Evolutionary conservation across 805 yeast genomes (phyloP).

Genomic region (Candida sonorensis): DNA sequence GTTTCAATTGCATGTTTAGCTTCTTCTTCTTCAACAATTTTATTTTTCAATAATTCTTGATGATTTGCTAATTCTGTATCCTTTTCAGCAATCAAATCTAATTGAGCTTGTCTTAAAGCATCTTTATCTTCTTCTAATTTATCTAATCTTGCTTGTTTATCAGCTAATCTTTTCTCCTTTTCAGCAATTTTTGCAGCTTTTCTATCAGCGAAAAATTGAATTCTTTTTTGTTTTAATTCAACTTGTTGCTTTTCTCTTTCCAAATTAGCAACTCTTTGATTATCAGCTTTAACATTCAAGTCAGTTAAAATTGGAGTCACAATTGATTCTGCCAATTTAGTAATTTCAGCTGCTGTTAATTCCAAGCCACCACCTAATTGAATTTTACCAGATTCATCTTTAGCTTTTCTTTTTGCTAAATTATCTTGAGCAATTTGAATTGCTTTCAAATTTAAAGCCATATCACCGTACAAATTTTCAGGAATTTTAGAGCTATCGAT

Average conservation of each 20-base stretch:
- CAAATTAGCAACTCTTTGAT: slow-evolving; percentile 56
- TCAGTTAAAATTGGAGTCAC: slow-evolving; percentile 81
- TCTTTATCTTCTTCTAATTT: slow-evolving; percentile 44
- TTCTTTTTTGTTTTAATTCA: slow-evolving; percentile 35
- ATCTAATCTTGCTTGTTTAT: slow-evolving; percentile 33
- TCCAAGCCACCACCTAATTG: slow-evolving; percentile 85
- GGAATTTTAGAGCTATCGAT: slow-evolving; percentile 21
- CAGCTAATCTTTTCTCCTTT: slow-evolving; percentile 26
- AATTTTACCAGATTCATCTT: slow-evolving; percentile 43
- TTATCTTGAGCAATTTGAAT: slow-evolving; percentile 69
- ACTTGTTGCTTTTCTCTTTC: slow-evolving; percentile 33
- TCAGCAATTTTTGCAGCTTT: slow-evolving; percentile 31
- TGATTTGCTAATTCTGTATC: slow-evolving; percentile 35
- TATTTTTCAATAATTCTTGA: slow-evolving; percentile 34
- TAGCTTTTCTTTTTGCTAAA: slow-evolving; percentile 44
- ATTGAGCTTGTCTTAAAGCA: slow-evolving; percentile 38
- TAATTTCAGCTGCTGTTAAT: slow-evolving; percentile 69
- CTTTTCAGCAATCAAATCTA: slow-evolving; percentile 32
- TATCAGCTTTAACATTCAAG: slow-evolving; percentile 59
- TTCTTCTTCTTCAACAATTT: slow-evolving; percentile 33
- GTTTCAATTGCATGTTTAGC: slow-evolving; percentile 34
- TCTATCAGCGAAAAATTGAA: slow-evolving; percentile 31
- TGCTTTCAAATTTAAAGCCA: slow-evolving; percentile 57
- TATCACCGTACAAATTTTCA: slow-evolving; percentile 21
- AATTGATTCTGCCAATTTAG: slow-evolving; percentile 67